Percentiles rank a stretch among this genome's conserved stretches.
Conservation (phyloP, 352 stramenopile species). For the Pythium chondricola region DNA sequence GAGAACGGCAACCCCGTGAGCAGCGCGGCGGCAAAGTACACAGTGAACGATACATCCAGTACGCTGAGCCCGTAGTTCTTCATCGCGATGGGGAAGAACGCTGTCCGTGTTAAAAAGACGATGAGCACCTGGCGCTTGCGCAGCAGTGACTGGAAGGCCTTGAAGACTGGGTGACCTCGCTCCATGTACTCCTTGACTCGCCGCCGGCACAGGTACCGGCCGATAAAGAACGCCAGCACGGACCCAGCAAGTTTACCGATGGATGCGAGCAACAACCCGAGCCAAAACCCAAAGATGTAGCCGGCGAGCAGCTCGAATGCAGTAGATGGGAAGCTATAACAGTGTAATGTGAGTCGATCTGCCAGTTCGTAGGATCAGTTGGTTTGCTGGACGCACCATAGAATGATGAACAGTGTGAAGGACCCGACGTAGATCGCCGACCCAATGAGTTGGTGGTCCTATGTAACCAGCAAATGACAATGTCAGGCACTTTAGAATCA, state of each 20-base stretch:
- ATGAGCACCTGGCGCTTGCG: conserved; percentile 58
- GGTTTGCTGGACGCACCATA: conserved; percentile 25
- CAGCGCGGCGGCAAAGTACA: conserved; percentile 61
- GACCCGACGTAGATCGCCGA: conserved; percentile 33
- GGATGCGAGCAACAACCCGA: conserved; percentile 52
- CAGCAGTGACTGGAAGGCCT: conserved; percentile 59
- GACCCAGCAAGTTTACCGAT: conserved; percentile 64
- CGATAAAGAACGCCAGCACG: conserved; percentile 60
- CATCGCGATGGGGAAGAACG: conserved; percentile 80
- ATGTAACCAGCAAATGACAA: neutral
- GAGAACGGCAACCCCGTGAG: conserved; percentile 66
- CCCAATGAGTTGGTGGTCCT: conserved; percentile 34
- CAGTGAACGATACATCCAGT: conserved; percentile 56
- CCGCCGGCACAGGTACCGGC: conserved; percentile 52
- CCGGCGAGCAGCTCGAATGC: conserved; percentile 71
- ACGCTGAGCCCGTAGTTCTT: conserved; percentile 86
- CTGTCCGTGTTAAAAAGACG: conserved; percentile 72
- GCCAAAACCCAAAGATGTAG: conserved; percentile 77
- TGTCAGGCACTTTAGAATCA: neutral
- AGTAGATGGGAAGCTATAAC: conserved; percentile 56
- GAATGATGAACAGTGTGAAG: conserved; percentile 44
- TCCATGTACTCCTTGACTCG: conserved; percentile 67
- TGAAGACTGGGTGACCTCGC: conserved; percentile 59
- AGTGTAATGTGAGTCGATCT: too few relatives aligned
- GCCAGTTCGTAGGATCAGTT: too few relatives aligned